Base-by-base conservation (phyloP, 371 early-diverging fungal genomes). In the Rhizopus sp. region DNA sequence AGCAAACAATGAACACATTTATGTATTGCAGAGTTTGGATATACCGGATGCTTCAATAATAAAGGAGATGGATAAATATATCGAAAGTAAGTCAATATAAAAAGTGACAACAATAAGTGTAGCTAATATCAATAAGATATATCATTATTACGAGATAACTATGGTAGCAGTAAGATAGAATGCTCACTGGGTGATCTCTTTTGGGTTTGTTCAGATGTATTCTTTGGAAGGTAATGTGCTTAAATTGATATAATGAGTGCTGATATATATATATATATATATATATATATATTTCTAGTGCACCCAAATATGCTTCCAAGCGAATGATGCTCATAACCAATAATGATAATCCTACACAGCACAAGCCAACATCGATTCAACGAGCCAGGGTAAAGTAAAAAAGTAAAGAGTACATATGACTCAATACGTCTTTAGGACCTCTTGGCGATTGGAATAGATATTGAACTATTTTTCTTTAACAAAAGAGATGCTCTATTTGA, bases 281-380 rank as follows among this genome's bases (percentile, higher is more conserved):
- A 6, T 38, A 29, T 12, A 47, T 38, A 12, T 55, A 16, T 44
- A 32, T 56, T 23, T 53, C 23, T 42, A 71, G 78, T 34, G 69
- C 82, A 1, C 71, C 79, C 40, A 83, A 82, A 31, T 50, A 67
- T 13, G 82, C 82, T 30, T 66, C 72, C 3, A 85, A 84, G 61
- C 83, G 88, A 17, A 47, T 91, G 41, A 88, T 91, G 47, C 50
- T 91, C 3, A 77, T 89, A 46, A 89, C 91, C 17, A 80, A 85
- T 50, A 76, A 86, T 45, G 87, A 88, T 34, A 72, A 82, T 52
- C 91, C 91, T 3, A 82, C 85, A 49, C 31, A 59, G 0, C 65
- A 57, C 7, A 80, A 85, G 39, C 69, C 72, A 39, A 70, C 85
- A 10, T 82, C 87, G 10, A 68, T 79, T 9, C 80, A 78, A n/a